Conservation (phyloP, 345 rosid species). For the Salix purpurea region DNA sequence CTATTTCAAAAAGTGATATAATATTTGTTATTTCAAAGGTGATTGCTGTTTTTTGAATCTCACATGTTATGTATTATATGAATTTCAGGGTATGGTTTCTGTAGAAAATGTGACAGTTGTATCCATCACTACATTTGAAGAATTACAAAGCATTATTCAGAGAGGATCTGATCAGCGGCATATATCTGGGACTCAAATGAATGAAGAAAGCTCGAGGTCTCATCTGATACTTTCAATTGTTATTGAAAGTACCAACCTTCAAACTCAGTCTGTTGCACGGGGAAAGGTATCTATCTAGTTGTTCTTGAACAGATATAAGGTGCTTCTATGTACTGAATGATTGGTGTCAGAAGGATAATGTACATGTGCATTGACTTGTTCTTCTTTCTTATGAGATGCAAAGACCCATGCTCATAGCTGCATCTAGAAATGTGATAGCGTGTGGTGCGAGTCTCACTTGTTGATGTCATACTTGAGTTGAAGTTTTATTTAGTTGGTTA, state of each 20-base stretch:
- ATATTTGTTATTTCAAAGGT: neutral
- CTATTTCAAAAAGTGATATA: neutral
- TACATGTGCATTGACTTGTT: neutral
- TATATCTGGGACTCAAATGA: conserved; percentile 89
- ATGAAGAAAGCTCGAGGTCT: conserved; percentile 94
- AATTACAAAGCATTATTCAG: conserved; percentile 60
- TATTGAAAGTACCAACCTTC: conserved; percentile 93
- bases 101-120: conserved; percentile 81
- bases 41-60: neutral
- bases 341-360: neutral
- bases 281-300: conserved; percentile 65
- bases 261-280: conserved; percentile 79
- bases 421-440: neutral
- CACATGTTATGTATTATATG: conserved; percentile 9
- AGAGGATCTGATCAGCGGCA: conserved; percentile 83
- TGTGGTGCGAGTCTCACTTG: neutral
- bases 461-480: neutral
- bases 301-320: neutral
- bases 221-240: conserved; percentile 83
- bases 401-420: neutral
- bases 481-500: neutral
- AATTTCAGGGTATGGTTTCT: conserved; percentile 78
- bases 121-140: conserved; percentile 68
- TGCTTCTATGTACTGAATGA: neutral
- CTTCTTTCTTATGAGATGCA: neutral